These are phyloP conservation scores for Psilocybe azurescens DNA, from an alignment of 768 basidiomycete species.

Conservation along the genomic window DNA sequence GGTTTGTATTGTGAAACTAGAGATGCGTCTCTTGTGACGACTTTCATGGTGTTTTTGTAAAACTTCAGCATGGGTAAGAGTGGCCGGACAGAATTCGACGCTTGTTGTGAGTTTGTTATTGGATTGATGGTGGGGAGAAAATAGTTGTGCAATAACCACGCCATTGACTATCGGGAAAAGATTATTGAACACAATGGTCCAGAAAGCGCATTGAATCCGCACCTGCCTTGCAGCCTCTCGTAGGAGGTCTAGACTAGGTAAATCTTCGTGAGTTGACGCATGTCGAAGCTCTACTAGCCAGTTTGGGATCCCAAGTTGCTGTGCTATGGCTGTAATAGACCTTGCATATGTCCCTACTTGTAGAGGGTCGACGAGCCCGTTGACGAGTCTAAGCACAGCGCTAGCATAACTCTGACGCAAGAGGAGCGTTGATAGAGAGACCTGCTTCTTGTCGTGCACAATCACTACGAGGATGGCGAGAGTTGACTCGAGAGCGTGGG, in stretches of 20 bases:
- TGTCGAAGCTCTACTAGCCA: constrained; percentile 95
- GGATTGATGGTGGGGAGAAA: constrained; percentile 78
- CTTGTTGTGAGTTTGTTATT: constrained; percentile 32
- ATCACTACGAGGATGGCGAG: constrained; percentile 65
- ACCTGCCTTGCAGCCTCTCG: constrained; percentile 80
- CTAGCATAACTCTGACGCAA: constrained; percentile 82
- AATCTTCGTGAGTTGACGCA: constrained; percentile 94
- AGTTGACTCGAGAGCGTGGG: constrained; percentile 80
- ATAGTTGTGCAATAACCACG: constrained; percentile 86
- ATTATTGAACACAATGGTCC: not conserved
- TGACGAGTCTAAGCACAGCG: constrained; percentile 88
- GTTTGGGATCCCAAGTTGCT: constrained; percentile 81
- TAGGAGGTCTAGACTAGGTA: constrained; percentile 83
- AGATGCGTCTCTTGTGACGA: constrained; percentile 67
- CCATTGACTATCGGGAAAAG: constrained; percentile 60
- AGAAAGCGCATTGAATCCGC: not conserved
- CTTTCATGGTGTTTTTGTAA: constrained; percentile 76
- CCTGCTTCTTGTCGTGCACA: constrained; percentile 52
- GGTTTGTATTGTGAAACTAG: constrained; percentile 53
- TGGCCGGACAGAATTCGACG: constrained; percentile 49
- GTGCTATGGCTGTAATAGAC: constrained; percentile 88
- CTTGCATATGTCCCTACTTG: constrained; percentile 90
- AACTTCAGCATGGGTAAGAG: constrained; percentile 70
- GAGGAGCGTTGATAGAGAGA: constrained; percentile 44
- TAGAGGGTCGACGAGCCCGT: constrained; percentile 93